Base-by-base conservation (phyloP, 2,329 filamentous ascomycete genomes). In the Pseudogymnoascus sp. region DNA sequence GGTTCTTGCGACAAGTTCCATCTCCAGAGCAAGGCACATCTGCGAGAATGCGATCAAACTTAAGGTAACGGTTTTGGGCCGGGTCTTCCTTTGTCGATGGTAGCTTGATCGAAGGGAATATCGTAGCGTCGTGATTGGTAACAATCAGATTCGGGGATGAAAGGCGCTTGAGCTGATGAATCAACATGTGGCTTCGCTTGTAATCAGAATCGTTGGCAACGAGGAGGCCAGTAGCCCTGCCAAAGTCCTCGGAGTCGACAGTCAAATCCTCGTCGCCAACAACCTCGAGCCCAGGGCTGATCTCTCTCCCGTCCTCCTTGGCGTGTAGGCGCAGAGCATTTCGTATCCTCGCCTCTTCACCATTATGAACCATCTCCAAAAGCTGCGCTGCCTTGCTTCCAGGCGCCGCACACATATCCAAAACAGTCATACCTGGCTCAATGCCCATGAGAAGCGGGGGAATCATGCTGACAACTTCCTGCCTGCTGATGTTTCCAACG, bases 391-490 rank as follows among this genome's bases (percentile, higher is more conserved):
- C 92, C 79, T 99, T 99, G 78, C 92, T 97, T 62, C 94, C 94
- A 1, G 94, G 94, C 0, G 94, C 94, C 62, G 94, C 94, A 74
- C 94, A 99, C 77, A 99, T 86, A 73, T 99, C 94, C 67, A 99
- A 77, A 8, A 96, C 92, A 1, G 87, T 88, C 86, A 96, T 95
- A 59, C 92, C 90, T 3, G 94, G 92, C 67, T 84, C 84, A 57
- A 97, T 80, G 69, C 97, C 92, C 79, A 99, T 88, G 67, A 97
- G 79, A 67, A 97, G 81, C 23, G 94, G 94, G 23, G 94, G 94
- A 64, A 99, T 97, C 94, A 99, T 99, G 77, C 90, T 96, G 69
- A 99, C 94, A 45, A 96, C 88, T 76, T 99, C 94, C 74, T 99
- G 94, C 68, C 94, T 85, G 74, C 89, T 96, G 69, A 99, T 97